phyloP scores from a whole-genome alignment of 2,329 filamentous ascomycete species.

The Tolypocladium nubicola region DNA sequence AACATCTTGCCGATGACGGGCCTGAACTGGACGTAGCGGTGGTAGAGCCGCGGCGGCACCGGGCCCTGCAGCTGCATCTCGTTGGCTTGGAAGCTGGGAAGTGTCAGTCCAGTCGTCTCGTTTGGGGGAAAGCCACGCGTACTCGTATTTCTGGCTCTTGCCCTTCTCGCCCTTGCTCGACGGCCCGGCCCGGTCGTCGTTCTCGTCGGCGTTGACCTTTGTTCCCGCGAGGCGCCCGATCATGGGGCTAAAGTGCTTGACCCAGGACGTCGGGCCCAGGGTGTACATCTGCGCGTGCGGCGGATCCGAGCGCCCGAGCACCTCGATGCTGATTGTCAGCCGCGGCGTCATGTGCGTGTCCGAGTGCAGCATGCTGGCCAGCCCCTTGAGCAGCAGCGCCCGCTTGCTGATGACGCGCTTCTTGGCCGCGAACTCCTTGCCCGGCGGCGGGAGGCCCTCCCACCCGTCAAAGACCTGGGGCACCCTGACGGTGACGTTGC shows the following conservation, averaged over 20 bases:
- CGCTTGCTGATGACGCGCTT: conserved; percentile 82
- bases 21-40: conserved; percentile 87
- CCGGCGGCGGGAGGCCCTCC: conserved; percentile 52
- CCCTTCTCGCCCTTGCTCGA: conserved; percentile 28
- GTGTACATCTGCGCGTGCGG: conserved; percentile 67
- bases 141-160: conserved; percentile 67
- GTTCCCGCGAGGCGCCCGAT: conserved; percentile 72
- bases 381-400: conserved; percentile 65
- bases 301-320: conserved; percentile 65
- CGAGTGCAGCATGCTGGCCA: conserved; percentile 51
- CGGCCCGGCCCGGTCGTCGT: conserved; percentile 24
- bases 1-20: conserved; percentile 89
- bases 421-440: conserved; percentile 58
- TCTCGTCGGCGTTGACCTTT: conserved; percentile 53
- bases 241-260: conserved; percentile 80
- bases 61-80: conserved; percentile 82
- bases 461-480: conserved; percentile 51
- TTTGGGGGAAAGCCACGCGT: conserved; percentile 18
- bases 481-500: conserved; percentile 68
- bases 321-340: conserved; percentile 62
- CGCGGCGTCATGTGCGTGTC: conserved; percentile 58
- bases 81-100: conserved; percentile 76
- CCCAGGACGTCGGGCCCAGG: conserved; percentile 62
- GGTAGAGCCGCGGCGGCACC: conserved; percentile 70
- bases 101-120: neutral